Evolutionary conservation across 108 stramenopile species (phyloP).

Genomic region (Skeletonema marinoi): DNA sequence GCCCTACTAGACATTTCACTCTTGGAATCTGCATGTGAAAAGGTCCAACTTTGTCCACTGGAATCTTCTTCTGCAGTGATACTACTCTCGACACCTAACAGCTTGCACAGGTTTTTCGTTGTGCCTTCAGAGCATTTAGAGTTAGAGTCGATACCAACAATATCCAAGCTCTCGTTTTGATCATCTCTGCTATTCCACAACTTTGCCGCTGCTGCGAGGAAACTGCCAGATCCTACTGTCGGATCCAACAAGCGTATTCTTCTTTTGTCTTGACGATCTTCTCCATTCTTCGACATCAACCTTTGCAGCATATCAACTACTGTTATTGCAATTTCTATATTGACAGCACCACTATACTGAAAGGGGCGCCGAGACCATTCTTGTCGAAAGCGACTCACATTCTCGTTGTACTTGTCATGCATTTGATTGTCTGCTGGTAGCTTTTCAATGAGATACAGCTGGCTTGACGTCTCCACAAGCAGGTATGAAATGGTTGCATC

Average conservation of each 20-base stretch:
- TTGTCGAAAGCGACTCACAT: conserved; percentile 1
- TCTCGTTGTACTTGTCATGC: not conserved
- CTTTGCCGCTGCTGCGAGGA: conserved; percentile 57
- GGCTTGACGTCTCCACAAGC: conserved; percentile 43
- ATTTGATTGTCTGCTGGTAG: not conserved
- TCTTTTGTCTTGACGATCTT: not conserved
- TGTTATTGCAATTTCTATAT: conserved; percentile 52
- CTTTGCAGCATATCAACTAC: conserved; percentile 55
- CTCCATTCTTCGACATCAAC: not conserved
- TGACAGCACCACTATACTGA: conserved; percentile 76
- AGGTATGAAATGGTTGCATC: conserved; percentile 9
- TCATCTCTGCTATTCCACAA: conserved; percentile 8
- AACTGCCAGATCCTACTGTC: conserved; percentile 72
- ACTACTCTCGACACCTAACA: conserved; percentile 20
- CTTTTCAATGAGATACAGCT: conserved; percentile 18
- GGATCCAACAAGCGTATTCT: conserved; percentile 56
- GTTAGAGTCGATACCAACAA: conserved; percentile 65
- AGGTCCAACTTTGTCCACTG: conserved; percentile 6
- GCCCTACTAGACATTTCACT: not conserved
- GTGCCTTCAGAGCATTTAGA: conserved; percentile 57
- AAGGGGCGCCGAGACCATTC: conserved; percentile 68
- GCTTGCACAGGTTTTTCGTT: conserved; percentile 44
- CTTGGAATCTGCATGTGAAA: not conserved
- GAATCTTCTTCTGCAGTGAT: not conserved
- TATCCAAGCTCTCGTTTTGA: conserved; percentile 20